Base-by-base conservation (phyloP, 2,329 filamentous ascomycete genomes). In the Exophiala aquamarina region DNA sequence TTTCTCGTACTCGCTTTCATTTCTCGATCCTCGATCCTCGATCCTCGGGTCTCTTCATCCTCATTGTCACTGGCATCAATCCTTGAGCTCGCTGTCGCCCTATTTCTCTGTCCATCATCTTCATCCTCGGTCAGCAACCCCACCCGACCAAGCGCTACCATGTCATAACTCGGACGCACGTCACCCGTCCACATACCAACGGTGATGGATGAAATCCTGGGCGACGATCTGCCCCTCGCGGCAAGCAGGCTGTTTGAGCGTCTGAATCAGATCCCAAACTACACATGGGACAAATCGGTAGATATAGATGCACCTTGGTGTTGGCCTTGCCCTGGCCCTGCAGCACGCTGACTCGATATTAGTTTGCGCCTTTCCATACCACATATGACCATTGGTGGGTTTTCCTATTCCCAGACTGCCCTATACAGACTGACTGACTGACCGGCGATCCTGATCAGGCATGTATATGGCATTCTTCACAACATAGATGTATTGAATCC, bases 311-410 rank as follows among this genome's bases (percentile, higher is more conserved):
- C 20, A n/a, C n/a, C n/a, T n/a, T n/a, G n/a, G n/a, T n/a, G n/a
- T n/a, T n/a, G n/a, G n/a, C n/a, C n/a, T n/a, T n/a, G n/a, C n/a
- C n/a, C n/a, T n/a, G n/a, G n/a, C n/a, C n/a, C 13, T 35, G 11
- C 13, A 28, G 19, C 3, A 35, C n/a, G 44, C 44, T 48, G 45
- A 42, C 44, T 29, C 31, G 33, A 46, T 14, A 28, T 34, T 40
- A 42, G 53, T 56, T 66, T 52, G 64, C 66, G 41, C 70, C 69
- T 7, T 68, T 71, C 42, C 70, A 72, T 54, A 70, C 79, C 41
- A 89, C 84, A 60, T 96, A 95, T 69, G 89, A 94, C 66, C 90
- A 91, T 72, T 97, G 91, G 89, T 59, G 40, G 45, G 54, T 47
- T 5, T 4, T 18, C 13, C 10, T 26, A 6, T 26, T 26, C 32